Percentiles rank a stretch among this genome's conserved stretches.
Evolutionary conservation across 257 asterid genomes (phyloP).

Genomic region (Primulina tabacum): DNA sequence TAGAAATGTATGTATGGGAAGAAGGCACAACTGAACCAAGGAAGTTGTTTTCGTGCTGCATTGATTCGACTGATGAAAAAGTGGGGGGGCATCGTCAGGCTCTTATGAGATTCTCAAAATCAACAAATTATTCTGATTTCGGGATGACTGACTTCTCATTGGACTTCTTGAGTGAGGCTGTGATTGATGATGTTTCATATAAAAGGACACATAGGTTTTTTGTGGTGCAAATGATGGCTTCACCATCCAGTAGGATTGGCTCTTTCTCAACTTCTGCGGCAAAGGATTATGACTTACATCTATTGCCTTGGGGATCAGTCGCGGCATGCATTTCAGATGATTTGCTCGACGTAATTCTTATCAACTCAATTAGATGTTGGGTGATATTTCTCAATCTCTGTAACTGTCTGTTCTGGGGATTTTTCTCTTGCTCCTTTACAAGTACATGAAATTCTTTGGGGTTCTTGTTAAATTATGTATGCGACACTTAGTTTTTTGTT

Average conservation of each 20-base stretch:
- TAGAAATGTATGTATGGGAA: conserved; percentile 93
- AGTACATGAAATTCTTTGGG: conserved; percentile 9
- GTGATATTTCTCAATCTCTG: conserved; percentile 21
- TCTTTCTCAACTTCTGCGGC: conserved; percentile 80
- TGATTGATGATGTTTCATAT: conserved; percentile 50
- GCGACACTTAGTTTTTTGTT: conserved; percentile 13
- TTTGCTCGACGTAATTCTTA: conserved; percentile 49
- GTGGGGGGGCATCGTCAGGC: conserved; percentile 80
- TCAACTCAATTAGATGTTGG: conserved; percentile 25
- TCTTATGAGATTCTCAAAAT: conserved; percentile 56
- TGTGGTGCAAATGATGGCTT: conserved; percentile 84
- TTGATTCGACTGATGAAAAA: conserved; percentile 45
- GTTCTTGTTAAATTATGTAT: conserved; percentile 15
- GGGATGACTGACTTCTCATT: conserved; percentile 67
- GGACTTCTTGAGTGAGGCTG: conserved; percentile 75
- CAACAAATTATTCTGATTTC: conserved; percentile 36
- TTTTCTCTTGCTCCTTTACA: conserved; percentile 17
- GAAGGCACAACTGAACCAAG: conserved; percentile 61
- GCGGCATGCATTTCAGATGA: conserved; percentile 87
- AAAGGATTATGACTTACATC: conserved; percentile 84
- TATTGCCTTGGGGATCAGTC: conserved; percentile 96
- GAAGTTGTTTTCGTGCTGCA: conserved; percentile 68
- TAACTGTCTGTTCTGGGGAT: background rate
- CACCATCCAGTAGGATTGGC: conserved; percentile 79
- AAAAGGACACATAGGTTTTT: conserved; percentile 56